These are phyloP conservation scores for Phytophthora nicotianae DNA, from an alignment of 352 stramenopile species.

Conservation along the genomic window DNA sequence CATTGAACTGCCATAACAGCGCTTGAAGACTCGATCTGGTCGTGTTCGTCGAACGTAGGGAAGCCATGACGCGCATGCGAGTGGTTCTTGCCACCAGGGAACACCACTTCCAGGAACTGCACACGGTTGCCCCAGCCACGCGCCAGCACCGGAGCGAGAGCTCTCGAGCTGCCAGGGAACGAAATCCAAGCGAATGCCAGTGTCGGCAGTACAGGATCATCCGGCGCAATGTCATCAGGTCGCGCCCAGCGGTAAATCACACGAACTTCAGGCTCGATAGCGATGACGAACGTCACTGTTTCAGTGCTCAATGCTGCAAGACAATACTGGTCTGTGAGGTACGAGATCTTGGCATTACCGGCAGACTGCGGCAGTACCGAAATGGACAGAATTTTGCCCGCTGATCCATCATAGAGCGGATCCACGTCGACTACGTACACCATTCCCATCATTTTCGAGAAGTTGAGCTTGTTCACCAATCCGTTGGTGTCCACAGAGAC, in stretches of 20 bases:
- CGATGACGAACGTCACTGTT: slow-evolving; percentile 96
- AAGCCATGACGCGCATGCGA: slow-evolving; percentile 88
- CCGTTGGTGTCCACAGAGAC: slow-evolving; percentile 89
- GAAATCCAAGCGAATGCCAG: slow-evolving; percentile 95
- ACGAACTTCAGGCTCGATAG: slow-evolving; percentile 94
- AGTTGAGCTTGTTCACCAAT: slow-evolving; percentile 95
- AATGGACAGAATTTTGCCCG: slow-evolving; percentile 86
- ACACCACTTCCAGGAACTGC: slow-evolving; percentile 92
- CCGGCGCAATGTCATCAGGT: slow-evolving; percentile 68
- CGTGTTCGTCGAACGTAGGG: slow-evolving; percentile 94
- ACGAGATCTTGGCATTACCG: slow-evolving; percentile 85
- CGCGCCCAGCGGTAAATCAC: slow-evolving; percentile 94
- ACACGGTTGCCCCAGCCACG: slow-evolving; percentile 94
- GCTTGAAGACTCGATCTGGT: slow-evolving; percentile 90
- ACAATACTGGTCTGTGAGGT: slow-evolving; percentile 87
- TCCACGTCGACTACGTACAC: slow-evolving; percentile 94
- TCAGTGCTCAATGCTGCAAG: slow-evolving; percentile 85
- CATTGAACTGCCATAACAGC: slow-evolving; percentile 95
- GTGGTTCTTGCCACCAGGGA: slow-evolving; percentile 74
- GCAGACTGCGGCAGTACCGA: slow-evolving; percentile 81
- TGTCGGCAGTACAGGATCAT: slow-evolving; percentile 90
- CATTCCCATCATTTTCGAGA: slow-evolving; percentile 95
- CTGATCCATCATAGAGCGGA: slow-evolving; percentile 94
- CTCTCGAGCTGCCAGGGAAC: slow-evolving; percentile 82
- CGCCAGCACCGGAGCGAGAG: slow-evolving; percentile 91